Base-by-base conservation (phyloP, 257 asterid genomes). In the Catharanthus roseus region DNA sequence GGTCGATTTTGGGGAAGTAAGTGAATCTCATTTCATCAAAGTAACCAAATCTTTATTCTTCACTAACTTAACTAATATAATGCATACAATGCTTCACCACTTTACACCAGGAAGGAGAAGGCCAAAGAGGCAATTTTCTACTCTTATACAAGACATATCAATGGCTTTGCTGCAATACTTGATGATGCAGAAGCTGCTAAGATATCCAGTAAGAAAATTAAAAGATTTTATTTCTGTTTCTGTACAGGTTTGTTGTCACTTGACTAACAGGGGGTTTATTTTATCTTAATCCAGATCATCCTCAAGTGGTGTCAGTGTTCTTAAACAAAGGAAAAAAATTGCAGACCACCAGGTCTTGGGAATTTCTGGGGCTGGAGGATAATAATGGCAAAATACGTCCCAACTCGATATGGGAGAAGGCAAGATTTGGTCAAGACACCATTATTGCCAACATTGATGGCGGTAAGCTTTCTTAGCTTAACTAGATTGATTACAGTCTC, bases 81-180 rank as follows among this genome's bases (percentile, higher is more conserved):
- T 12, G 21, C 33, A 11, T 50, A 11, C 42, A 11, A 67, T 36
- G 50, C 61, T 72, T 45, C 67, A 58, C 67, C 38, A 76, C 15
- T 49, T 71, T 16, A n/a, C 13, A 12, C 6, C 79, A 90, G 96
- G 71, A 55, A 69, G 50, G 84, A 81, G 24, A 88, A 81, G 83
- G 99, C 99, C 65, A 84, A 72, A 81, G 85, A 83, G 36, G 85
- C 96, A 39, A 91, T 93, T 24, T 80, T 93, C 41, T 91, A 93
- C 81, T 91, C 99, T 1, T 93, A 91, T 80, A 88, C 88, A 49
- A 85, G 84, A 76, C 88, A 93, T 77, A 89, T 93, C 71, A 93
- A 91, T 86, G 99, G 99, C n/a, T 93, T 93, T 80, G 99, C 96
- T 68, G 99, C 97, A 24, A 69, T 62, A 15, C 93, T 91, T 64